Evolutionary conservation across 108 stramenopile species (phyloP), one percentile per base, ranked within the genome.

Genomic region (Discostella pseudostelligera): DNA sequence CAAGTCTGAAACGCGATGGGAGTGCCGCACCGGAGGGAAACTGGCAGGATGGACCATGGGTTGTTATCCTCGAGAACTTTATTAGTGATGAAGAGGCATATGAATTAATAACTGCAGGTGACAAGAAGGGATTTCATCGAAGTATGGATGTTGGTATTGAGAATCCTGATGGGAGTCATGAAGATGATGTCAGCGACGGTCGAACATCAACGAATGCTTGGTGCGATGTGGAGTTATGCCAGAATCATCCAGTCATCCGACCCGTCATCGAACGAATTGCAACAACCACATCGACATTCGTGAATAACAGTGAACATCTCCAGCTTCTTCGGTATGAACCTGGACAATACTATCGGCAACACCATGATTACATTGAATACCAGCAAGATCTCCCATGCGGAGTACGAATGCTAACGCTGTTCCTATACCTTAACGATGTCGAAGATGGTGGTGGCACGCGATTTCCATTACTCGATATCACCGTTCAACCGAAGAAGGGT

Each of bases 361-460:
- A 86, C 32, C 71, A 80, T 28, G 84, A 85, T 62, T 76, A 80
- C 48, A 83, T 83, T 37, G 57, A 48, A 0, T 63, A 78, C 22
- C 84, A 80, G 25, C 59, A 43, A 20, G 70, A 60, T 40, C 64
- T 78, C 50, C 81, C 80, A 11, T 78, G 72, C 43, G 96, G 96
- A 7, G 87, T 88, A 3, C 84, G 96, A 29, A 89, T 96, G 39
- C 53, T 92, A 57, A 93, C 64, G 19, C 90, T 92, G 17, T 96
- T 87, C 60, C 59, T 96, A 5, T 96, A 96, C 61, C 69, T 96
- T 24, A 88, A 86, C 37, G 87, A 92, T 35, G 94, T 97, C 1
- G 91, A 92, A 48, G 86, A 81, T 28, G 96, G 93, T 12, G 96
- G 93, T 7, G 96, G 81, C 7, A 97, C 96, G 4, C 62, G 76